Base-by-base conservation (phyloP, 2,329 filamentous ascomycete genomes). In the Alternaria brassicicola region DNA sequence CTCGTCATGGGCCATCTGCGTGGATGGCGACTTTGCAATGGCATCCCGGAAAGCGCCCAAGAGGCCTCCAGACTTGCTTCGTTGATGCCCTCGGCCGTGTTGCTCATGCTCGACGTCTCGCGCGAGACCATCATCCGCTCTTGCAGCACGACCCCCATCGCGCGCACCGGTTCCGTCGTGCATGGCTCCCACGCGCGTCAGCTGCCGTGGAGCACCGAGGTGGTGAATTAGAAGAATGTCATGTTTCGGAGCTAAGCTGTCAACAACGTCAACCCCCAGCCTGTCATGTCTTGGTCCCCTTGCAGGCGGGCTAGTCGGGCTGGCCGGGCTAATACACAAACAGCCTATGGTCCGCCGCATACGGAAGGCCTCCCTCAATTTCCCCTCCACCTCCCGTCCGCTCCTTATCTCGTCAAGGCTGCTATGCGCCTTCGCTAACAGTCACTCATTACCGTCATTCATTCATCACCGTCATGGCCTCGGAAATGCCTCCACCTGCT, bases 21-120 rank as follows among this genome's bases (percentile, higher is more conserved):
- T 8, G 4, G 78, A 62, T 78, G 78, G 67, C 58, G 76, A 76
- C 42, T 39, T 53, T 17, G 33, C 49, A 43, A 43, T 36, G 31
- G 28, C 49, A 54, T 57, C 47, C 26, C 51, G 55, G 6, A 57
- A 57, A 63, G 85, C 86, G 38, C 89, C 88, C 28, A 94, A 79
- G 41, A 93, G 81, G 58, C 86, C 86, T 31, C 86, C 86, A 25
- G 87, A 89, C 49, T 85, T 78, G 67, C 79, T 86, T 72, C 86
- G 81, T 70, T 80, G 45, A 33, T 59, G 47, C 15, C 28, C 36
- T 35, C 36, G 45, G 41, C 47, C 47, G 13, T 45, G 49, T 10
- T 52, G 57, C 26, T 60, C 45, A 19, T 42, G 55, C 28, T 47
- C 35, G 28, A 23, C 43, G 9, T 36, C n/a, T 3, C 35, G 35